Conservation (phyloP, 1,139 yeast genomes). For the Saccharomyces uvarum region DNA sequence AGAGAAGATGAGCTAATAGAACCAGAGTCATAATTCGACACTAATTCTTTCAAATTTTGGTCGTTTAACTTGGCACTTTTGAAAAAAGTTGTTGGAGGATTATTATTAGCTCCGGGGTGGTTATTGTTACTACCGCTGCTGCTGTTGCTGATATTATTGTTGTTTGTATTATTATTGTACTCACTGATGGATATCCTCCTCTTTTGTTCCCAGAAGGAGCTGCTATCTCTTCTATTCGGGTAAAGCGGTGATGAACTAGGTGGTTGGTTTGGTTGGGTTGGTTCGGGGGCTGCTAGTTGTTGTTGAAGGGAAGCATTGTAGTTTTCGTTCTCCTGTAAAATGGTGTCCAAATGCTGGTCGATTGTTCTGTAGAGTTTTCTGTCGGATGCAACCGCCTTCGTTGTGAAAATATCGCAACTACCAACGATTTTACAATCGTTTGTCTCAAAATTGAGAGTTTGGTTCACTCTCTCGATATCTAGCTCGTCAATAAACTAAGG, state of each 20-base stretch:
- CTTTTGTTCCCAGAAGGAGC: constrained; percentile 33
- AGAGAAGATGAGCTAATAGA: constrained; percentile 27
- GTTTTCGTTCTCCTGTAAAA: constrained; percentile 45
- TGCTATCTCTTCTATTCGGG: constrained; percentile 14
- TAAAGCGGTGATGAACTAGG: constrained; percentile 12
- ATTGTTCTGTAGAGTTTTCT: constrained; percentile 79
- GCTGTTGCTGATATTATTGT: constrained; percentile 1
- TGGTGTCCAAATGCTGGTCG: constrained; percentile 68
- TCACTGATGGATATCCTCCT: constrained; percentile 32
- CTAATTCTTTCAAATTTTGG: constrained; percentile 31
- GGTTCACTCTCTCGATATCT: constrained; percentile 82
- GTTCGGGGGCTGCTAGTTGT: constrained; percentile 10
- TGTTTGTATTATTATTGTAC: constrained; percentile 11
- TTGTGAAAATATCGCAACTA: constrained; percentile 90
- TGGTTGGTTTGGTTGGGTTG: constrained; percentile 9
- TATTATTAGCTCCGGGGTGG: not conserved
- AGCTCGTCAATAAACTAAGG: constrained; percentile 82
- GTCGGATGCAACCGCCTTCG: constrained; percentile 88
- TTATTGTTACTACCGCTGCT: constrained; percentile 3
- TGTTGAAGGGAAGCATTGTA: constrained; percentile 27
- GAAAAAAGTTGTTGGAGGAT: constrained; percentile 5
- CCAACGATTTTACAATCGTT: constrained; percentile 82
- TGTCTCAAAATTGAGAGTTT: constrained; percentile 78
- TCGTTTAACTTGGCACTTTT: constrained; percentile 30
- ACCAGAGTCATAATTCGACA: constrained; percentile 22